phyloP scores from a whole-genome alignment of 2,329 filamentous ascomycete species.

The Penicillium frequentans region DNA sequence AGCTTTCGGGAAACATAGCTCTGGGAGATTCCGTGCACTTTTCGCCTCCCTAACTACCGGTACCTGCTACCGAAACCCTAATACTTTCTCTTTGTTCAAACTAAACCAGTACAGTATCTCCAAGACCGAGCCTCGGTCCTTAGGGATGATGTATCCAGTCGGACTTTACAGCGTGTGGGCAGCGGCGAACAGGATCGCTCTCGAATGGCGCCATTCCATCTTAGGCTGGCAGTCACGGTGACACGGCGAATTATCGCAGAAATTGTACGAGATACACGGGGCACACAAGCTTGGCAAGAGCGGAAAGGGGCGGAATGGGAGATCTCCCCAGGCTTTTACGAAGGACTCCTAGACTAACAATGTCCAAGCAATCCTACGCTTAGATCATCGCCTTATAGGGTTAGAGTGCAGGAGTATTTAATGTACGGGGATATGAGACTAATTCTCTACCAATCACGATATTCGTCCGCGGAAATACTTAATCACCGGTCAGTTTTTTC shows the following conservation, averaged over 20 bases:
- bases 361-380: no score
- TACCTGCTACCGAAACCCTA: not conserved
- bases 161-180: not conserved
- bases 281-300: no score
- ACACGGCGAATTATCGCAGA: not conserved
- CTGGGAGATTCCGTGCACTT: not conserved
- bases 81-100: not conserved
- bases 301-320: not conserved
- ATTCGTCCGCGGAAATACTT: not conserved
- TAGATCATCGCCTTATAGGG: not conserved
- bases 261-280: not conserved
- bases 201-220: not conserved
- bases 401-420: not conserved
- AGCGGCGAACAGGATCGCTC: conserved; percentile 1
- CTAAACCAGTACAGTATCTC: not conserved
- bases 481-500: conserved; percentile 3
- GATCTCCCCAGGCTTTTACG: not conserved
- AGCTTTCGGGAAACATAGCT: not conserved
- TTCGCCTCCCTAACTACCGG: not conserved
- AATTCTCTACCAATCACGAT: not conserved
- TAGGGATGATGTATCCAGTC: not conserved
- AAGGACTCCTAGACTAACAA: no score
- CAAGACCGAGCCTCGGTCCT: not conserved
- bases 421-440: not conserved
- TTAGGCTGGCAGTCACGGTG: not conserved